Evolutionary conservation across 1,139 yeast species (phyloP).

Genomic region (Geotrichum siamense): DNA sequence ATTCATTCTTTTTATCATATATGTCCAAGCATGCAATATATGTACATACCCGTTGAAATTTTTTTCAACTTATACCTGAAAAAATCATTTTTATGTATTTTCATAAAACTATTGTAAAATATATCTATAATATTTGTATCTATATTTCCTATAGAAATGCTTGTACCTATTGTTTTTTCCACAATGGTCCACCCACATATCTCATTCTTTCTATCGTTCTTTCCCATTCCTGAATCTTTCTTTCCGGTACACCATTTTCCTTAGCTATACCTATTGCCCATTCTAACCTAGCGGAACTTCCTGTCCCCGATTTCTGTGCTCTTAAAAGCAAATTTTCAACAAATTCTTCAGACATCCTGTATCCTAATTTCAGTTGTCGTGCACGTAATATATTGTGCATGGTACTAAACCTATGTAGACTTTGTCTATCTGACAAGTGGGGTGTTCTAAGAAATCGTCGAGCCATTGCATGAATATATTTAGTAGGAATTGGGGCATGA

Average conservation of each 20-base stretch:
- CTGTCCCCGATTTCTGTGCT: slow-evolving; percentile 15
- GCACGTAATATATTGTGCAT: slow-evolving; percentile 19
- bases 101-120: too few species aligned
- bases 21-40: too few species aligned
- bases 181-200: neutral
- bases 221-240: neutral
- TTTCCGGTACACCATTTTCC: slow-evolving; percentile 20
- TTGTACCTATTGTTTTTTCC: too few species aligned
- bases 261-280: slow-evolving; percentile 25
- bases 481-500: slow-evolving; percentile 17
- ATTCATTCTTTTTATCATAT: too few species aligned
- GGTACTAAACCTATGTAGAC: slow-evolving; percentile 19
- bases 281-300: slow-evolving; percentile 21
- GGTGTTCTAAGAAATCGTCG: slow-evolving; percentile 21
- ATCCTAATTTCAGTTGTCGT: slow-evolving; percentile 17
- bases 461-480: slow-evolving; percentile 19
- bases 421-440: slow-evolving; percentile 18
- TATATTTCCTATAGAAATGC: too few species aligned
- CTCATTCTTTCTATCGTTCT: neutral
- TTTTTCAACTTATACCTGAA: too few species aligned
- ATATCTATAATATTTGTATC: too few species aligned
- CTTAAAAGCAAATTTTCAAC: slow-evolving; percentile 13
- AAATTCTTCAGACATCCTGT: slow-evolving; percentile 11
- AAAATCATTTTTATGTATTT: too few species aligned
- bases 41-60: too few species aligned